Evolutionary conservation across 2,329 filamentous ascomycete genomes (phyloP).

Genomic region (Pezicula rhizophila): DNA sequence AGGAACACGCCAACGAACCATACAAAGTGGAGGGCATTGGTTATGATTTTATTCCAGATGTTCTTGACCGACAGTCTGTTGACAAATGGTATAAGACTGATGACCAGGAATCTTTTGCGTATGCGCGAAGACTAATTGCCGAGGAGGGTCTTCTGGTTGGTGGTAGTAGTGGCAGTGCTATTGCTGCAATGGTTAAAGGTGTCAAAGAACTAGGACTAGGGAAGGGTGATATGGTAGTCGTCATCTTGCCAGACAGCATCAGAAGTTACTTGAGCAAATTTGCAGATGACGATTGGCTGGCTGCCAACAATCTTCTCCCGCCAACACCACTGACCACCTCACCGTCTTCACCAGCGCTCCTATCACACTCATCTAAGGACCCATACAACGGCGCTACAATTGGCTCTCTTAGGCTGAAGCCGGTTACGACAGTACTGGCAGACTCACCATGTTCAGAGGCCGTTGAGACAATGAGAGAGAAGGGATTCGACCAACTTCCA

Average conservation of each 20-base stretch:
- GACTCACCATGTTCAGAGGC: conserved; percentile 73
- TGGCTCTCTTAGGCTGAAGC: conserved; percentile 79
- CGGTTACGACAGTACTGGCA: conserved; percentile 76
- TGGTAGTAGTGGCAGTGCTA: conserved; percentile 87
- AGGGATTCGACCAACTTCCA: conserved; percentile 94
- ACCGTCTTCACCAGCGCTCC: conserved; percentile 31
- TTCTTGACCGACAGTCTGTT: conserved; percentile 72
- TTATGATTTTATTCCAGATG: conserved; percentile 96
- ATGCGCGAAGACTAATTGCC: conserved; percentile 81
- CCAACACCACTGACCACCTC: conserved; percentile 43
- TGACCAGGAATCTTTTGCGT: conserved; percentile 83
- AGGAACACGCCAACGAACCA: conserved; percentile 70
- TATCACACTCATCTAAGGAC: conserved; percentile 42
- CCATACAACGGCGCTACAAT: conserved; percentile 76
- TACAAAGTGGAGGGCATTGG: conserved; percentile 99
- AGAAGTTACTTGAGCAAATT: conserved; percentile 98
- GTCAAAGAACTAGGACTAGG: conserved; percentile 70
- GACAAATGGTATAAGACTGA: conserved; percentile 99
- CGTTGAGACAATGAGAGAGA: conserved; percentile 97
- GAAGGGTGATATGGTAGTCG: conserved; percentile 83
- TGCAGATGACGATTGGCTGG: conserved; percentile 97
- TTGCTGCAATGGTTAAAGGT: conserved; percentile 74
- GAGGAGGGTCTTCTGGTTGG: conserved; percentile 93
- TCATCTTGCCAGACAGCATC: conserved; percentile 91
- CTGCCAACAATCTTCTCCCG: conserved; percentile 86